These are phyloP conservation scores for Catharanthus roseus DNA, from an alignment of 257 asterid species.

Conservation along the genomic window DNA sequence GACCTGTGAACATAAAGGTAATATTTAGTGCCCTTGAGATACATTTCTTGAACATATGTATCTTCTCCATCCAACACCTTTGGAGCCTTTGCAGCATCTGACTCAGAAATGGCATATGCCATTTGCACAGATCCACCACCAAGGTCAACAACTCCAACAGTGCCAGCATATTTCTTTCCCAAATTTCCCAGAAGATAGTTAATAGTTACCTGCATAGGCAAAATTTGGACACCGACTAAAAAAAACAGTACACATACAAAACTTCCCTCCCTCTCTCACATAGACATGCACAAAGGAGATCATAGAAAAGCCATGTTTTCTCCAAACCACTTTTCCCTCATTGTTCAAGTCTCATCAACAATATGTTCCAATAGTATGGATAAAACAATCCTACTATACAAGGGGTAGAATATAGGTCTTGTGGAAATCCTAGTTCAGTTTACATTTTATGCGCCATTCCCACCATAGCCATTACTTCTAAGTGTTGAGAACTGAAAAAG, in stretches of 20 bases:
- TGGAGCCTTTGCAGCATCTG: constrained; percentile 43
- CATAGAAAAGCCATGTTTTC: not conserved
- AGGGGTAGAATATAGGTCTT: not conserved
- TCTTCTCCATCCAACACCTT: constrained; percentile 32
- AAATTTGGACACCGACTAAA: too few relatives aligned
- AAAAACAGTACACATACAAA: not conserved
- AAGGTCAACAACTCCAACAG: constrained; percentile 70
- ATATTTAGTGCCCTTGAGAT: constrained; percentile 37
- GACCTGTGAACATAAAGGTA: constrained; percentile 48
- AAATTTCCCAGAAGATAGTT: constrained; percentile 58
- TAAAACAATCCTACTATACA: too few relatives aligned
- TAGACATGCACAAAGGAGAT: not conserved
- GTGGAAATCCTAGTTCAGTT: not conserved
- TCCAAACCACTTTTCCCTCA: not conserved
- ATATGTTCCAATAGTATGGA: not conserved
- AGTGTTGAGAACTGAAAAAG: not conserved
- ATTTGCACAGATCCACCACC: constrained; percentile 59
- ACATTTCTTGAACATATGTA: constrained; percentile 37
- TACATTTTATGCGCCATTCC: not conserved
- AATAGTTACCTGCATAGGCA: constrained; percentile 45
- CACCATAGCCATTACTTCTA: not conserved
- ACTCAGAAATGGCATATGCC: constrained; percentile 46
- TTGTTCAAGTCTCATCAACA: not conserved
- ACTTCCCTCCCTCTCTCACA: not conserved
- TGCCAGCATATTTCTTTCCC: constrained; percentile 40